Evolutionary conservation across 2,329 filamentous ascomycete species (phyloP), one percentile per base, ranked within the genome.

Genomic region (Fusarium brevicatenulatum): DNA sequence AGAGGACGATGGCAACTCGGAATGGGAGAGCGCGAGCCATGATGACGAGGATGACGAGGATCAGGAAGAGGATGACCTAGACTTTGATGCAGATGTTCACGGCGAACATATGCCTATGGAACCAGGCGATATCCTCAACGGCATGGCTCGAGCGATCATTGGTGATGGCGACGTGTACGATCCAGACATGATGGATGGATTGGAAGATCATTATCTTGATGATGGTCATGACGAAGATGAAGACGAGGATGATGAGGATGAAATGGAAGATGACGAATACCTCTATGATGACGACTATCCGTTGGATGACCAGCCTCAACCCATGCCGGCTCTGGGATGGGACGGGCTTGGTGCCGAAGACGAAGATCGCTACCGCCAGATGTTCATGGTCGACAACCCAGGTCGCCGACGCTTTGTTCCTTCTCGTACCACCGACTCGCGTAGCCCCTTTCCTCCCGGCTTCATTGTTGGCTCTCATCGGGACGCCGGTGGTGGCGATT

Each of bases 221-320:
- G 87, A 90, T 23, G 85, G 83, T 54, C 86, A 86, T 68, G 91
- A 92, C 62, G 92, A 92, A 68, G 90, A 86, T 66, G 46, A 86
- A 57, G 85, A 86, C 44, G 87, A 88, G 10, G 88, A 90, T 9
- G 93, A 94, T 52, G 91, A 93, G 23, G 92, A 93, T 44, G 91
- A 91, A 47, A 88, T 92, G 74, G 91, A 91, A 49, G 92, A 94
- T 56, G 89, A 90, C 25, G 88, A 91, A 61, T 90, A 90, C 76
- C 84, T 88, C 66, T 91, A 90, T 68, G 89, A 90, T 67, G 88
- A 89, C 30, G 86, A 87, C 37, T 89, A 88, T 80, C 85, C 87
- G 65, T 84, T 79, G 53, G 77, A 81, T 30, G 86, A 87, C 59
- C 86, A 87, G 36, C 79, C 81, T 50, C 81, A 85, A 21, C 81